Conservation (phyloP, 2,329 filamentous ascomycete genomes). For the Xylariaceae sp. region DNA sequence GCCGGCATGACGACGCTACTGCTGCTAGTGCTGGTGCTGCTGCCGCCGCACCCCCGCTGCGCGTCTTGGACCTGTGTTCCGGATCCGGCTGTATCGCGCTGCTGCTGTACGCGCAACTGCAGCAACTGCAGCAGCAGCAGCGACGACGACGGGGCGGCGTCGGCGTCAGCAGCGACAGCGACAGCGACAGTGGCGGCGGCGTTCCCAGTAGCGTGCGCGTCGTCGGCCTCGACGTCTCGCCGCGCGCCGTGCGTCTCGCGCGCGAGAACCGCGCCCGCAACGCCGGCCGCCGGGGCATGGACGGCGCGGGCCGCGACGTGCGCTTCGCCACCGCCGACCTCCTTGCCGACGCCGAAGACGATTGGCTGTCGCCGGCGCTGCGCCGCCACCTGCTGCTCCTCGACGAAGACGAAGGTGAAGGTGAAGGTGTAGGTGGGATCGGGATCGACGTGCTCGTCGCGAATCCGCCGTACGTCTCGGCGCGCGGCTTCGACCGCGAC, state of each 20-base stretch:
- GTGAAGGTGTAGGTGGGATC: background rate
- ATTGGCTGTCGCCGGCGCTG: slow-evolving; percentile 1
- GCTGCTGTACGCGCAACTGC: slow-evolving; percentile 58
- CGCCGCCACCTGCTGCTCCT: too few relatives aligned
- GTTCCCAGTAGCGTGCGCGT: too few relatives aligned
- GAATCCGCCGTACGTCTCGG: slow-evolving; percentile 89
- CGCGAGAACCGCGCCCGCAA: slow-evolving; percentile 54
- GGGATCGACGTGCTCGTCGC: slow-evolving; percentile 63
- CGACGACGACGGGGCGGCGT: slow-evolving; percentile 36
- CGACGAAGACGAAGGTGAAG: background rate
- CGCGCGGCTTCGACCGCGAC: slow-evolving; percentile 49
- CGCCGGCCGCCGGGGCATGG: slow-evolving; percentile 13
- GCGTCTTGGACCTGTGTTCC: slow-evolving; percentile 78
- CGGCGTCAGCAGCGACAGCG: slow-evolving; percentile 33
- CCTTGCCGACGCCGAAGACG: slow-evolving; percentile 35
- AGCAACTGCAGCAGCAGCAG: too few relatives aligned
- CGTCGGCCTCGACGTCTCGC: slow-evolving; percentile 65
- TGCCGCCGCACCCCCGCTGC: slow-evolving; percentile 39
- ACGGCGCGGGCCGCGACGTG: slow-evolving; percentile 23
- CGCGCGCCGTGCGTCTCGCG: slow-evolving; percentile 57
- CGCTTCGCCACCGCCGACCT: slow-evolving; percentile 42
- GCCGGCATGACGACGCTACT: too few relatives aligned
- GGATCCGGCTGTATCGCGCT: slow-evolving; percentile 88
- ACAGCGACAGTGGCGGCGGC: too few relatives aligned
- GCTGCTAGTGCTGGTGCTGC: too few relatives aligned